Evolutionary conservation across 331 rosid species (phyloP), one percentile per base, ranked within the genome.

Genomic region (Quercus phellos): DNA sequence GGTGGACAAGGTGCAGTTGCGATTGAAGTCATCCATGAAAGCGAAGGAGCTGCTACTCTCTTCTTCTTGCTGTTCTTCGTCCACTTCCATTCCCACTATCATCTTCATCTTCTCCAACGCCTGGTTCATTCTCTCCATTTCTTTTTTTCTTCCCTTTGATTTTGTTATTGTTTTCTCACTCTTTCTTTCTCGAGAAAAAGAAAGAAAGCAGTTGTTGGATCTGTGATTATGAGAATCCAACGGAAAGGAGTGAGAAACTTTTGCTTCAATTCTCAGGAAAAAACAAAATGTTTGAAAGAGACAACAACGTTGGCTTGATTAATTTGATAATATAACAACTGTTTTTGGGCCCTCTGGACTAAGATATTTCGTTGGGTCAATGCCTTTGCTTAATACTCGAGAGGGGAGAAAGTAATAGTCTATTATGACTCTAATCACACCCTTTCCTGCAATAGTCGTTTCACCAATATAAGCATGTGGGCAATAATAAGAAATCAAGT

Each of bases 81-180:
- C 91, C 54, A 79, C 89, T 21, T 94, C 98, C 89, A 90, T 85
- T 60, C 97, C 95, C 18, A 92, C 98, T 79, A 92, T 86, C 77
- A 88, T 87, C 90, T 90, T 92, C 86, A 90, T 82, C 81, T 88
- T 94, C 84, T 89, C 97, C 34, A 84, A 86, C n/a, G 97, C 98
- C 68, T 35, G 84, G 75, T 88, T 93, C 91, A 92, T 84, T 87
- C 84, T 94, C 68, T 92, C 97, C 98, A 94, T 94, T 56, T 35
- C 42, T 38, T 38, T 38, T 8, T 8, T 38, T 38, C 46, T 38
- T 38, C 46, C 2, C 46, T 38, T 6, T 38, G 46, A 38, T 38
- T 38, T 38, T 8, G 46, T 13, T 64, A 18, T 17, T 32, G 42
- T 17, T 69, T 72, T 66, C 74, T 72, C 86, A 29, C 83, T 6